Evolutionary conservation across 257 asterid genomes (phyloP).

Genomic region (Rauvolfia tetraphylla): DNA sequence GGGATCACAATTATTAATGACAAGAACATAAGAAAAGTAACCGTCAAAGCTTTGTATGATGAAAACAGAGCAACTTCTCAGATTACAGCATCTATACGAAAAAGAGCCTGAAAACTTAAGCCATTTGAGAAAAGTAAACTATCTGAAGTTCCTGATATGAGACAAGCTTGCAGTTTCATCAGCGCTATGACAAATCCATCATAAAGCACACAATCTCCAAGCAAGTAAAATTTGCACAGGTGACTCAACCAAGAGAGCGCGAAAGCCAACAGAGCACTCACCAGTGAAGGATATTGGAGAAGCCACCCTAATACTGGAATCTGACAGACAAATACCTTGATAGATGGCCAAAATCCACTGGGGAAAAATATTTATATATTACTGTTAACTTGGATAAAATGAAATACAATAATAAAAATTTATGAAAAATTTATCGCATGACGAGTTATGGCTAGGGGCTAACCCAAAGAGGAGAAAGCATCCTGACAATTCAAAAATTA

Average conservation of each 20-base stretch:
- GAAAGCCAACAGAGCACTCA: constrained; percentile 27
- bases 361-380: constrained; percentile 8
- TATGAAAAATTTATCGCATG: neutral
- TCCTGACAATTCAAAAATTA: constrained; percentile 60
- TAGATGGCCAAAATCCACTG: constrained; percentile 91
- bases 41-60: too few species aligned
- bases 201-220: neutral
- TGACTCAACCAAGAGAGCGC: neutral
- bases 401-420: neutral
- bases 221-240: neutral
- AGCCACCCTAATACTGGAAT: constrained; percentile 82
- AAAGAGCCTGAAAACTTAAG: too few species aligned
- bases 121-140: too few species aligned
- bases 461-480: constrained; percentile 67
- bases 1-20: too few species aligned
- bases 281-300: constrained; percentile 58
- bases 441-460: constrained; percentile 18
- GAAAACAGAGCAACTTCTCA: too few species aligned
- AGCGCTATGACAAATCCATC: neutral
- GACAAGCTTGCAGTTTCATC: too few species aligned
- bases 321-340: constrained; percentile 68
- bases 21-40: too few species aligned
- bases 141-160: too few species aligned
- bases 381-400: neutral
- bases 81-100: too few species aligned